Evolutionary conservation across 345 rosid genomes (phyloP), one percentile per base, ranked within the genome.

Genomic region (Hibiscus tridactylites): DNA sequence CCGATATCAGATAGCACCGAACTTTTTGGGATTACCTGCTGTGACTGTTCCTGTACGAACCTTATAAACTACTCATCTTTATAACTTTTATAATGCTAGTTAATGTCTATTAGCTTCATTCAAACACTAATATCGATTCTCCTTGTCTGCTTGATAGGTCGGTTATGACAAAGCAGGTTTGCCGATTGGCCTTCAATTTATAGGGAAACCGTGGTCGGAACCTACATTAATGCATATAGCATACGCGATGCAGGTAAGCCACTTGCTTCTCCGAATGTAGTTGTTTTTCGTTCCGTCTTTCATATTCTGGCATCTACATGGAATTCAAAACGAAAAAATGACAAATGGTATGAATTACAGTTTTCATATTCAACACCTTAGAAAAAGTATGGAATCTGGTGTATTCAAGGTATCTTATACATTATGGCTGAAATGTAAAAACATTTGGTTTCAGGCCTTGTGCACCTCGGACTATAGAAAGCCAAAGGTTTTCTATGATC

Each of bases 141-240:
- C 12, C 6, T 35, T 15, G 21, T 44, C 21, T 42, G 4, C 12
- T 28, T 13, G 10, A 56, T 52, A 90, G 96, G 85, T 90, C 44
- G 92, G 96, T 79, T 90, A 88, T 76, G 96, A 90, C 79, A 74
- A 74, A 35, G 76, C 65, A 24, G 89, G 92, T 2, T 66, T 90
- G 81, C 96, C 96, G 3, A 85, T 88, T 42, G 90, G 96, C 35
- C 86, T 90, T 35, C 96, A 90, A 59, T 86, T 90, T 60, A 88
- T 88, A 0, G 96, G 96, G 71, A 86, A 73, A 80, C 96, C 96
- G 13, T 88, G 96, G 96, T 88, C 89, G 28, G 96, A 90, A 52
- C 50, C 92, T 11, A 88, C 88, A 29, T 61, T 90, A 54, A 75
- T 90, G 71, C 89, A 82, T 10, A 59, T 88, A 60, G 90, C 90